Base-by-base conservation (phyloP, 768 basidiomycete species). In the Cyclocybe aegerita region DNA sequence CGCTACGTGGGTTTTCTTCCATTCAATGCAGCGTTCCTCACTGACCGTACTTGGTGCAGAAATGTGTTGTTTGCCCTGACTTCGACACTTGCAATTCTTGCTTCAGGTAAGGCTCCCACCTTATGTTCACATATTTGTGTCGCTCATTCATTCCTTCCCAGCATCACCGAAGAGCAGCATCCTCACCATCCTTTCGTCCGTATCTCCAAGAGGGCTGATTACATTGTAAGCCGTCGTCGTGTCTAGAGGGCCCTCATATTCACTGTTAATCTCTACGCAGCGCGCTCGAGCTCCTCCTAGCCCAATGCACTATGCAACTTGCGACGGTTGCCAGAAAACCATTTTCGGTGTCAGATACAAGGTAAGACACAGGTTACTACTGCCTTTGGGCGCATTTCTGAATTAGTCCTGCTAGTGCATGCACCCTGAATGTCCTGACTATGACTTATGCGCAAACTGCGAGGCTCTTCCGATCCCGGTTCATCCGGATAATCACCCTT, bases 31-130 rank as follows among this genome's bases (percentile, higher is more conserved):
- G 23, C 23, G 16, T 41, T 32, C 15, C 4, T 30, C 35, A 36
- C 39, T 43, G 11, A 55, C 49, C 8, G 43, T 14, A n/a, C 34
- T 9, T 23, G 2, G 32, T 31, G 12, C 3, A 90, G 88, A 92
- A 91, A 85, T 92, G 90, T 59, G 50, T 84, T 7, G 63, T 71
- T 49, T 93, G 90, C 67, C 90, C 90, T n/a, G 90, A 94, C 61
- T 94, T 83, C 56, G 91, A 94, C 57, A 78, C 83, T 7, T 94
- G 92, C 60, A 61, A 66, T 11, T 66, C 74, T 11, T 94, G 92
- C 68, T 90, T 86, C 68, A 72, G 69, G 80, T 85, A 61, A 41
- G 23, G 70, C 7, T 6, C 37, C 43, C 23, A 15, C 32, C 51
- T 10, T n/a, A 34, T 44, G 7, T 42, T 39, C 2, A 29, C 34